Percentiles rank a stretch among this genome's conserved stretches.
These are phyloP conservation scores for Alternaria sp. DNA, from an alignment of 2,329 filamentous ascomycete species.

Conservation along the genomic window DNA sequence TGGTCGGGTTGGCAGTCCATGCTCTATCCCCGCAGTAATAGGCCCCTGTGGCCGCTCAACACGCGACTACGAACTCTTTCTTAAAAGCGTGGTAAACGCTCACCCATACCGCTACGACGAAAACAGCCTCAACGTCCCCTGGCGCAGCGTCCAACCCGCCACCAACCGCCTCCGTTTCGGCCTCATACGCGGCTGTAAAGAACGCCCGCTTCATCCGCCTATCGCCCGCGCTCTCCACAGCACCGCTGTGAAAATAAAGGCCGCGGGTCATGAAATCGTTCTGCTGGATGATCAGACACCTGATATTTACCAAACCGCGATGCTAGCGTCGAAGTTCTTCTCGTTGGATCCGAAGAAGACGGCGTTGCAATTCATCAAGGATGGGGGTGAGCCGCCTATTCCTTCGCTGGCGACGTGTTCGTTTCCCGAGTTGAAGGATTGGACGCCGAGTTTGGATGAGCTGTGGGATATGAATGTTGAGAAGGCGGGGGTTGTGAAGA, in stretches of 20 bases:
- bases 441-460: conserved; percentile 50
- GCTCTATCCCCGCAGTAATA: conserved; percentile 49
- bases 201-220: conserved; percentile 62
- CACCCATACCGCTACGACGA: conserved; percentile 59
- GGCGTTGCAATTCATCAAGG: conserved; percentile 43
- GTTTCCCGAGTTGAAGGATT: conserved; percentile 46
- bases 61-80: conserved; percentile 54
- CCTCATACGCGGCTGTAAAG: conserved; percentile 57
- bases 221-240: conserved; percentile 57
- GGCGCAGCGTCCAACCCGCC: conserved; percentile 50
- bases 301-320: conserved; percentile 41
- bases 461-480: conserved; percentile 56
- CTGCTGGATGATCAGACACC: conserved; percentile 41
- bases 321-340: conserved; percentile 56
- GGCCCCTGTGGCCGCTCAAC: conserved; percentile 57
- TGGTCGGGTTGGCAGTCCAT: conserved; percentile 44
- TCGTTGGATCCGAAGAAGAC: conserved; percentile 51
- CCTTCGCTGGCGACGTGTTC: conserved; percentile 50
- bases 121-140: conserved; percentile 56
- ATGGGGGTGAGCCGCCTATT: conserved; percentile 57
- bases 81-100: conserved; percentile 53
- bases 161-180: conserved; percentile 57
- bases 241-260: conserved; percentile 52
- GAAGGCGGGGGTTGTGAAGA: conserved; percentile 45
- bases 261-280: conserved; percentile 57